Conservation (phyloP, 2,329 filamentous ascomycete species). For the Trichophyton rubrum region DNA sequence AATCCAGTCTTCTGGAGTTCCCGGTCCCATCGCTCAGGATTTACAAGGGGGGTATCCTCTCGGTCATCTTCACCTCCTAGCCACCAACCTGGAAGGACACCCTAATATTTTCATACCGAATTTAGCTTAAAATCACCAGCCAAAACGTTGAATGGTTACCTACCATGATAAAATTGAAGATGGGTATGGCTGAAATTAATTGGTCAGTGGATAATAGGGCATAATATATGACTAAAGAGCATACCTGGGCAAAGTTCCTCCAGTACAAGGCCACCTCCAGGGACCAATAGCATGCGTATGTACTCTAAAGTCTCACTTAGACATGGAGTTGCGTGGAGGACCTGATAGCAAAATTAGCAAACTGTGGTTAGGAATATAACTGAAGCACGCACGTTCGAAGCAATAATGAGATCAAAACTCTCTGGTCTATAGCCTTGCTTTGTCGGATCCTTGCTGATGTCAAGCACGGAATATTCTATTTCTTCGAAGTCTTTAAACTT, state of each 20-base stretch:
- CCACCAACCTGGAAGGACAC: slow-evolving; percentile 10
- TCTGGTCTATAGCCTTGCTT: background rate
- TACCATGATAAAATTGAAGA: background rate
- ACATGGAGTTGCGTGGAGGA: background rate
- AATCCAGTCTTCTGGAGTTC: slow-evolving; percentile 7
- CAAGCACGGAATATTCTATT: background rate
- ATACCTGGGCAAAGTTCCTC: background rate
- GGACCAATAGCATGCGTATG: background rate
- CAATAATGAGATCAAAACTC: background rate
- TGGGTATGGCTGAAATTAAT: background rate
- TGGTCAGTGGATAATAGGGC: background rate
- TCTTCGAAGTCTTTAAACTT: background rate
- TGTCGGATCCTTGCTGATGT: background rate
- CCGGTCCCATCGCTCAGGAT: slow-evolving; percentile 3
- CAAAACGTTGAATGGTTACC: background rate
- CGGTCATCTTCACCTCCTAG: slow-evolving; percentile 5
- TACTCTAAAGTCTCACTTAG: background rate
- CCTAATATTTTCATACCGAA: background rate
- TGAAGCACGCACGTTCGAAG: background rate
- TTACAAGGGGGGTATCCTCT: background rate
- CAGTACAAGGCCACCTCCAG: background rate
- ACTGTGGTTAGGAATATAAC: background rate
- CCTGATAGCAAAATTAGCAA: background rate
- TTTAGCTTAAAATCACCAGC: background rate
- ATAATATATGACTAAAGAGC: background rate